A percentile compares a stretch with the other conserved stretches of the same genome.
These are phyloP conservation scores for Nakaseomyces sp. DNA, from an alignment of 1,139 yeast species.

Conservation along the genomic window DNA sequence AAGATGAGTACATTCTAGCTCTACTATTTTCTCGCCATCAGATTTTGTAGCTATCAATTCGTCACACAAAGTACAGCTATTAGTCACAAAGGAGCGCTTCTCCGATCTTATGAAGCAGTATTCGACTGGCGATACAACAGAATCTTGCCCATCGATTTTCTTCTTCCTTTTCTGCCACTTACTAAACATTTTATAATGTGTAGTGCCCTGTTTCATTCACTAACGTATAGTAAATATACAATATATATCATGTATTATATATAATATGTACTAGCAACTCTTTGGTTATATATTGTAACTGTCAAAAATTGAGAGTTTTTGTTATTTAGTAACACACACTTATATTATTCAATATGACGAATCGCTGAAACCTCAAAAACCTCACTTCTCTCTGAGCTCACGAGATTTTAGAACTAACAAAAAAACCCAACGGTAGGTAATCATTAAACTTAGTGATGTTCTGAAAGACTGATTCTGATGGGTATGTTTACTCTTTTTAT, in stretches of 20 bases:
- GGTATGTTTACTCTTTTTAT: no score
- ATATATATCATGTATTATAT: neutral
- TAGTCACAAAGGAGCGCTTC: constrained; percentile 26
- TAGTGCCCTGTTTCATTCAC: neutral
- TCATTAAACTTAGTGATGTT: no score
- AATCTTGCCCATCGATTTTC: neutral
- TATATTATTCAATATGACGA: no score
- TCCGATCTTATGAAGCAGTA: neutral
- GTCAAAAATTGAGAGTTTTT: no score
- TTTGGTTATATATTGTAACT: no score
- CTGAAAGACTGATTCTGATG: no score
- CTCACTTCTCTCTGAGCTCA: no score
- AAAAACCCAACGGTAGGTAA: no score
- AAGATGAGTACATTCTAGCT: constrained; percentile 28
- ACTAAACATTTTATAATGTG: neutral
- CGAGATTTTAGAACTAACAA: no score
- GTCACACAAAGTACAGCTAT: constrained; percentile 28
- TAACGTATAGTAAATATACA: neutral
- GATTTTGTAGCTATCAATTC: constrained; percentile 28
- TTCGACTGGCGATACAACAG: neutral
- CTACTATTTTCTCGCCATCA: constrained; percentile 28
- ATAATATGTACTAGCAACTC: no score
- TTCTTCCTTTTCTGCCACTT: neutral
- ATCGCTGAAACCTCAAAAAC: no score
- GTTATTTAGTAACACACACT: no score